Base-by-base conservation (phyloP, 257 asterid species). In the Solanum chiquidenum region DNA sequence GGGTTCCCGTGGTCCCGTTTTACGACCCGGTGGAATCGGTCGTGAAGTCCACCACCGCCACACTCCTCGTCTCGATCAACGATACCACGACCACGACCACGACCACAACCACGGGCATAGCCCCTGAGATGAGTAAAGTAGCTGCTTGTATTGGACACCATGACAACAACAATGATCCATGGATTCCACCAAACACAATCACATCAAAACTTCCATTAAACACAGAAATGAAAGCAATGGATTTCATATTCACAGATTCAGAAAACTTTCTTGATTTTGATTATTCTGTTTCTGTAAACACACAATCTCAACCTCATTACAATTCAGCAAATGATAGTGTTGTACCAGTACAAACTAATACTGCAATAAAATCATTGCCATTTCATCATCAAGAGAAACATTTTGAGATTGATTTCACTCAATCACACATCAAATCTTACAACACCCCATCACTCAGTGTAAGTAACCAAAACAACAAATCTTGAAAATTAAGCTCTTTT, bases 211-310 rank as follows among this genome's bases (percentile, higher is more conserved):
- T 85, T 12, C 90, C 84, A 6, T 52, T 69, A 1, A 92, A 90
- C 18, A 42, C 90, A 29, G 98, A 93, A 20, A 33, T 92, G 62
- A 95, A 95, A 86, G 60, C 96, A 7, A 72, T 93, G 91, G 96
- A 95, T 10, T 88, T 93, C 14, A 34, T 85, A 92, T 93, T 96
- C 66, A 79, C 95, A 55, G 98, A 92, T 12, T 86, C 96, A 6
- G 98, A 94, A 4, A 91, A 89, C 71, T 90, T 92, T 83, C 92
- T 94, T 2, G 98, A 95, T 69, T 94, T 94, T 86, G 98, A 96
- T 9, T 94, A 91, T 86, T 92, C 90, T 49, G 84, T 90, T 49
- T 60, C 93, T 1, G 55, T 89, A 12, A 93, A 90, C 13, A 90
- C 93, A 9, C 91, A 87, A 71, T 40, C 55, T 33, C 88, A 83